These are phyloP conservation scores for Quercus mongolica DNA, from an alignment of 306 rosid species.

Conservation along the genomic window DNA sequence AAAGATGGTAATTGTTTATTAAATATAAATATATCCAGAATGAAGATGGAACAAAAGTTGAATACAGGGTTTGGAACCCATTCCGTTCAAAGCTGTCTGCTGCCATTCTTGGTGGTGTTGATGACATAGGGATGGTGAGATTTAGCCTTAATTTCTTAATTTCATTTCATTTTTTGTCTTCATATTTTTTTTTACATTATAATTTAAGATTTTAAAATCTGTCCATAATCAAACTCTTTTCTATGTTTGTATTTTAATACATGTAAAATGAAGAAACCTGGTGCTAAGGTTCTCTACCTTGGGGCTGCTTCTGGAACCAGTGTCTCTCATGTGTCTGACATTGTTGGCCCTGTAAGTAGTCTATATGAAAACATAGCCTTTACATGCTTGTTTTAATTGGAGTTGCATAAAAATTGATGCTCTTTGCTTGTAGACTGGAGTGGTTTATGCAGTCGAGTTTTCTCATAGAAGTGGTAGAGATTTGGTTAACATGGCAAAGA, in stretches of 20 bases:
- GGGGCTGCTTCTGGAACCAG: slow-evolving; percentile 78
- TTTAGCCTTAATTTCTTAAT: neutral
- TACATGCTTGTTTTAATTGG: neutral
- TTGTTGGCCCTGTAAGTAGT: slow-evolving; percentile 84
- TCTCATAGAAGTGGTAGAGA: slow-evolving; percentile 71
- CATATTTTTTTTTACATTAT: no score
- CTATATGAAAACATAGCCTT: no score
- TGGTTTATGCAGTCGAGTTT: slow-evolving; percentile 93
- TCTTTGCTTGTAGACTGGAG: slow-evolving; percentile 51
- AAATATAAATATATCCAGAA: slow-evolving; percentile 15
- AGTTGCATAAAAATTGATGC: neutral
- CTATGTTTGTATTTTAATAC: no score
- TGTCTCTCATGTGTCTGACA: slow-evolving; percentile 87
- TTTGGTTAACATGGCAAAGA: no score
- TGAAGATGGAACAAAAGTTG: slow-evolving; percentile 14
- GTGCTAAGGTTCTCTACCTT: no score
- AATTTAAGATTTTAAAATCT: neutral
- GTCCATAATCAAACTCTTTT: no score
- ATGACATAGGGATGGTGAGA: slow-evolving; percentile 71
- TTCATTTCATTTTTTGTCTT: no score
- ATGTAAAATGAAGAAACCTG: no score
- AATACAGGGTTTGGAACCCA: slow-evolving; percentile 91
- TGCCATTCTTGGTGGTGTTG: slow-evolving; percentile 90
- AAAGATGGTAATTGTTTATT: neutral
- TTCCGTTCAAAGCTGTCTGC: slow-evolving; percentile 93